Evolutionary conservation across 1,284 basidiomycete genomes (phyloP).

Genomic region (Ustilago trichophora): DNA sequence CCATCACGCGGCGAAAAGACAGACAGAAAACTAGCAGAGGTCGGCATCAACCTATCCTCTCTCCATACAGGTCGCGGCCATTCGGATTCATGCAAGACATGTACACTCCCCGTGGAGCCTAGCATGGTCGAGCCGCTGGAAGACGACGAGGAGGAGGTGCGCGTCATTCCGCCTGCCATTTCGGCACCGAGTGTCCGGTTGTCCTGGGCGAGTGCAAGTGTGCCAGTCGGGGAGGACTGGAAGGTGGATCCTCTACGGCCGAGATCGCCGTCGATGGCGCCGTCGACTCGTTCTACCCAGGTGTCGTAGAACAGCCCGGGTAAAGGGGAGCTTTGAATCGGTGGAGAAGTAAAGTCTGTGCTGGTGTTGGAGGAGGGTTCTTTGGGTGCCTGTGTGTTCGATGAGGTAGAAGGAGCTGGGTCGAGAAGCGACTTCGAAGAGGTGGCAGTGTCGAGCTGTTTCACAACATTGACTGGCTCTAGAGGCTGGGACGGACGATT

Average conservation of each 20-base stretch:
- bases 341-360: not conserved
- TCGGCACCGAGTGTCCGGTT: no score
- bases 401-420: no score
- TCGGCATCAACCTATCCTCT: no score
- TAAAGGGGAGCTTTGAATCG: conserved; percentile 5
- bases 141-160: not conserved
- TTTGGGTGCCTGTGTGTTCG: no score
- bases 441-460: no score
- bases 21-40: conserved; percentile 10
- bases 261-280: conserved; percentile 20
- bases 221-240: not conserved
- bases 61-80: no score
- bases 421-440: no score
- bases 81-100: conserved; percentile 2
- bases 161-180: not conserved
- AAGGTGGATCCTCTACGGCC: conserved; percentile 7
- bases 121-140: conserved; percentile 3
- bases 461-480: no score
- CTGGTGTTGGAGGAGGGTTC: no score
- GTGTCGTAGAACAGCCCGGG: conserved; percentile 24
- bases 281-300: conserved; percentile 24
- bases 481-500: not conserved
- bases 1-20: no score
- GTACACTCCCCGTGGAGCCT: conserved; percentile 1
- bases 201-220: no score